Evolutionary conservation across 2,329 filamentous ascomycete genomes (phyloP), one percentile per base, ranked within the genome.

Genomic region (Venturiaceae sp.): DNA sequence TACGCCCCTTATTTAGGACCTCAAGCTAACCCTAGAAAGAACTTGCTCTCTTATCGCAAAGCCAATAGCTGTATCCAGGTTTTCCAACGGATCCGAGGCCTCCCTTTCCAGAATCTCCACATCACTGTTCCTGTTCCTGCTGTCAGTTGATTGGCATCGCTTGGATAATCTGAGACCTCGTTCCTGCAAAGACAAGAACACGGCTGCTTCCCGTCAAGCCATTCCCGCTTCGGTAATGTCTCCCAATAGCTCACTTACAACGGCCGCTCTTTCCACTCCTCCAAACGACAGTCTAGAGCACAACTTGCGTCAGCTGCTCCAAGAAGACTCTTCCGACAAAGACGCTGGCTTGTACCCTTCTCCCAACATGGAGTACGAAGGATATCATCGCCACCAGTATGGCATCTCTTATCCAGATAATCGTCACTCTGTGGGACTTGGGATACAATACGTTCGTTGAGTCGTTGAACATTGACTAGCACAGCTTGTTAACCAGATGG

Each of bases 361-460:
- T 23, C 57, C 34, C 5, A 53, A 23, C 30, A 58, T 58, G 57
- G 57, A 46, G 33, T 32, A 58, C 47, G 57, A 34, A 19, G 46
- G 44, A 9, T 58, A 53, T 41, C 14, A 36, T n/a, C 30, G n/a
- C 14, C 32, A 54, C 50, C 47, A 53, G 44, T 53, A 39, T 39
- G 50, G 32, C 26, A 26, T 19, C 26, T 34, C 56, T 28, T 58
- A 58, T 28, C 46, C n/a, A 41, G 57, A 58, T 1, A 28, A 39
- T 34, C 44, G 32, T 21, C 55, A 58, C 13, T 33, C 46, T 44
- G 50, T 58, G 9, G 57, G 57, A 26, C 34, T 58, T n/a, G 57
- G 57, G 9, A 58, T 54, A 16, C 55, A 58, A 58, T 36, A 58
- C 23, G 57, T 41, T 41, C 14, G 57, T 36, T 33, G 13, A n/a